These are phyloP conservation scores for Paraphaeosphaeria minitans DNA, from an alignment of 2,329 filamentous ascomycete species.

Conservation along the genomic window DNA sequence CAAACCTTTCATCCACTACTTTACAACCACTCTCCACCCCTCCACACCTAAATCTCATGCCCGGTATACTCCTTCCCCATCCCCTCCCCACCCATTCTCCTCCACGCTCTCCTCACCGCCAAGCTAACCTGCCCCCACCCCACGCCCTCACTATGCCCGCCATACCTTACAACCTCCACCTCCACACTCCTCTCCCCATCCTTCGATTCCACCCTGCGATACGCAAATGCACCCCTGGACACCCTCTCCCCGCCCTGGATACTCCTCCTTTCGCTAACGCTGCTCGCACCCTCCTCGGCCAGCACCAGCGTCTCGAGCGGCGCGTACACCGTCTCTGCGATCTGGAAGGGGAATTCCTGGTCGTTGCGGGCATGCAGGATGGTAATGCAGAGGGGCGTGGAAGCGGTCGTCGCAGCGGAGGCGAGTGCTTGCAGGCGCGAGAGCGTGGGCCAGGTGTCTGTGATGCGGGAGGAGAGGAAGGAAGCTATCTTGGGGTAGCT, in stretches of 20 bases:
- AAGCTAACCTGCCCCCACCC: constrained; percentile 67
- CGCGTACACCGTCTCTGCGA: constrained; percentile 54
- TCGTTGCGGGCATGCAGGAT: constrained; percentile 84
- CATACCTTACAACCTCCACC: constrained; percentile 51
- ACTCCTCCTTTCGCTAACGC: constrained; percentile 35
- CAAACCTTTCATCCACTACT: too few species aligned
- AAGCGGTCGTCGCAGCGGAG: constrained; percentile 37
- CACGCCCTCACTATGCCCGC: constrained; percentile 70
- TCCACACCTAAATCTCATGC: neutral
- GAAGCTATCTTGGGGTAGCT: constrained; percentile 68
- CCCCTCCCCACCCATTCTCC: constrained; percentile 26
- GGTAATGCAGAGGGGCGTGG: constrained; percentile 61
- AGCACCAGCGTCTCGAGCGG: constrained; percentile 35
- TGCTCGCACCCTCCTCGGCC: constrained; percentile 33
- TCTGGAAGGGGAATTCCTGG: constrained; percentile 76
- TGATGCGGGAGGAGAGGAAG: constrained; percentile 65
- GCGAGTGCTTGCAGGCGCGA: constrained; percentile 66
- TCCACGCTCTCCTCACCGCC: constrained; percentile 67
- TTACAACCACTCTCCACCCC: too few species aligned
- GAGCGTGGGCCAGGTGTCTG: constrained; percentile 82
- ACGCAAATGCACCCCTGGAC: constrained; percentile 44
- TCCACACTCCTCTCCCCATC: constrained; percentile 40
- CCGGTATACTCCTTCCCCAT: constrained; percentile 36
- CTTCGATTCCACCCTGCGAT: constrained; percentile 37
- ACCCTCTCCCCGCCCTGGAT: constrained; percentile 40